These are phyloP conservation scores for Trichoderma sp. DNA, from an alignment of 2,329 filamentous ascomycete species.

Conservation along the genomic window DNA sequence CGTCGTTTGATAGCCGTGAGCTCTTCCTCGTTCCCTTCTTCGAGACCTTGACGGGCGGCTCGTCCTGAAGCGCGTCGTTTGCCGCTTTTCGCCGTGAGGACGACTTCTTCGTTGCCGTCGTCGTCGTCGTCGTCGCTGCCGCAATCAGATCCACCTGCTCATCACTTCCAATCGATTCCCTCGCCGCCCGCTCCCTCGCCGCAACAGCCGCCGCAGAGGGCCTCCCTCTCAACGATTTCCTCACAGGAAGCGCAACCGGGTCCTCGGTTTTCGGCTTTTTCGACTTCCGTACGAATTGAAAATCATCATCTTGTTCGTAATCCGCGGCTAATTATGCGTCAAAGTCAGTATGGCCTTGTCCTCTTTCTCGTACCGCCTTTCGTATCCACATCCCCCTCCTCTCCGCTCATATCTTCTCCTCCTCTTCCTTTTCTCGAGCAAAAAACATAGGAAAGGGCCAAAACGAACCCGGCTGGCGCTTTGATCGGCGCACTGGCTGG, in stretches of 20 bases:
- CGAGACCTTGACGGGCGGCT: constrained; percentile 42
- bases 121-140: constrained; percentile 28
- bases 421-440: too few species aligned
- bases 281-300: constrained; percentile 70
- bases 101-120: constrained; percentile 32
- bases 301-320: constrained; percentile 77
- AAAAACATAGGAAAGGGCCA: background rate
- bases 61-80: constrained; percentile 44
- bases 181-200: constrained; percentile 39
- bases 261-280: constrained; percentile 65
- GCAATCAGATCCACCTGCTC: constrained; percentile 34
- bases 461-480: constrained; percentile 64
- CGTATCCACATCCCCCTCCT: background rate
- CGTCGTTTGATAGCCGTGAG: constrained; percentile 49
- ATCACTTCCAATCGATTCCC: constrained; percentile 40
- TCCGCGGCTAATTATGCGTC: constrained; percentile 40
- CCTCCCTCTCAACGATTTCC: constrained; percentile 44
- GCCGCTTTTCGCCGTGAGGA: constrained; percentile 44
- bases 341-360: constrained; percentile 28
- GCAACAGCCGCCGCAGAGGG: constrained; percentile 38
- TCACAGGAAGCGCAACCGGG: constrained; percentile 44
- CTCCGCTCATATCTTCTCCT: background rate
- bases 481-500: constrained; percentile 62
- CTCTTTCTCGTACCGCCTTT: background rate
- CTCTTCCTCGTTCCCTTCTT: constrained; percentile 49